Percentiles rank a stretch among this genome's conserved stretches.
These are phyloP conservation scores for Quercus ilex DNA, from an alignment of 306 rosid species.

Conservation along the genomic window DNA sequence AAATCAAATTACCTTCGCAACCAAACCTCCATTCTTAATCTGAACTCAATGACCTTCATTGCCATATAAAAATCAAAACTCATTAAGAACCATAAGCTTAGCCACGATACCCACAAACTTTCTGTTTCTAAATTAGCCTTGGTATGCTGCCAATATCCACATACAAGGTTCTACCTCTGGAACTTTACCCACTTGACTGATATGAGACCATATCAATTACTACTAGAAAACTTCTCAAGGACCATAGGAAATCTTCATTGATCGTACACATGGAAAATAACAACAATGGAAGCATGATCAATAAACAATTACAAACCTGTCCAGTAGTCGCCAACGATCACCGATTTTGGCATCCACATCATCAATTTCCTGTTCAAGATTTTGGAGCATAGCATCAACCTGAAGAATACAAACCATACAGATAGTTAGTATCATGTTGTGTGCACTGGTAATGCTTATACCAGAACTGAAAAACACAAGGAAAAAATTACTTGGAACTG, in stretches of 20 bases:
- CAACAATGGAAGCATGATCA: not conserved
- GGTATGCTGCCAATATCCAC: no score
- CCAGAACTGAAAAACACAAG: not conserved
- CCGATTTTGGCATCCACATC: slow-evolving; percentile 96
- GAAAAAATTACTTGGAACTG: slow-evolving; percentile 1
- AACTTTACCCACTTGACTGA: no score
- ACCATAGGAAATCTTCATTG: not conserved
- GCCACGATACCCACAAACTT: not conserved
- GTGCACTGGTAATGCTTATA: not conserved
- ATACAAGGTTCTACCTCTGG: no score
- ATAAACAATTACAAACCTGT: slow-evolving; percentile 53
- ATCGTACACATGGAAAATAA: not conserved
- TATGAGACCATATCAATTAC: no score
- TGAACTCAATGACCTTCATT: not conserved
- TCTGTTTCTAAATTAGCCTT: no score
- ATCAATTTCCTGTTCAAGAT: slow-evolving; percentile 94
- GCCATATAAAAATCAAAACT: not conserved
- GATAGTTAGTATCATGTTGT: not conserved
- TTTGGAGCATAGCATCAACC: slow-evolving; percentile 96
- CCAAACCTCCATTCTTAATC: not conserved
- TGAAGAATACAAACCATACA: slow-evolving; percentile 28
- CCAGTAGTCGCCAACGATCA: slow-evolving; percentile 76
- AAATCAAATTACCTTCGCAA: not conserved
- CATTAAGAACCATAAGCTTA: not conserved
- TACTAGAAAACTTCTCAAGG: no score